Evolutionary conservation across 2,329 filamentous ascomycete genomes (phyloP).

Genomic region (Pseudogymnoascus sp.): DNA sequence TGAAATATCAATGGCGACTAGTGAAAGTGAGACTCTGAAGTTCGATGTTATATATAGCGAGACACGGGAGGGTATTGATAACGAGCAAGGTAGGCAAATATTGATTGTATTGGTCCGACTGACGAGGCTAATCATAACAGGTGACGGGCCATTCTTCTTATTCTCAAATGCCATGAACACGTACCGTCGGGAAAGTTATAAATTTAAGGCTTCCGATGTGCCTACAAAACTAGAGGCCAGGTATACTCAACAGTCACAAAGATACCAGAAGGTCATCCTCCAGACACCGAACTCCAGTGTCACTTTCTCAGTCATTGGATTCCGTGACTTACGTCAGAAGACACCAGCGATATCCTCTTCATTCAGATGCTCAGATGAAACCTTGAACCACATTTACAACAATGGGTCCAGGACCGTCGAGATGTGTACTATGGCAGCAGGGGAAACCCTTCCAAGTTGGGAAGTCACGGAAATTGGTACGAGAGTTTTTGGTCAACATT

Average conservation of each 20-base stretch:
- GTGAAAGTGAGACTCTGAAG: slow-evolving; percentile 12
- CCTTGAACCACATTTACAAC: slow-evolving; percentile 19
- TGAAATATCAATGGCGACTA: slow-evolving; percentile 11
- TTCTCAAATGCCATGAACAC: slow-evolving; percentile 22
- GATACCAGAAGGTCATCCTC: slow-evolving; percentile 19
- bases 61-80: slow-evolving; percentile 15
- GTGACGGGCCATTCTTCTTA: slow-evolving; percentile 20
- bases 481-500: slow-evolving; percentile 17
- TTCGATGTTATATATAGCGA: slow-evolving; percentile 20
- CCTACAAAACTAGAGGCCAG: slow-evolving; percentile 10
- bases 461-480: slow-evolving; percentile 18
- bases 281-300: slow-evolving; percentile 16
- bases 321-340: slow-evolving; percentile 10
- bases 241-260: slow-evolving; percentile 17
- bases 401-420: slow-evolving; percentile 18
- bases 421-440: slow-evolving; percentile 18
- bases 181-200: slow-evolving; percentile 15
- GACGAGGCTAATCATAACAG: slow-evolving; percentile 10
- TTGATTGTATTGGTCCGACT: background rate
- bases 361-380: slow-evolving; percentile 17
- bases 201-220: slow-evolving; percentile 12
- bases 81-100: slow-evolving; percentile 11
- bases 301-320: slow-evolving; percentile 16
- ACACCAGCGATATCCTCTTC: slow-evolving; percentile 11
- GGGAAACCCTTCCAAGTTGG: slow-evolving; percentile 18